phyloP scores from a whole-genome alignment of 768 basidiomycete species.

The Gymnopilus junonius region DNA sequence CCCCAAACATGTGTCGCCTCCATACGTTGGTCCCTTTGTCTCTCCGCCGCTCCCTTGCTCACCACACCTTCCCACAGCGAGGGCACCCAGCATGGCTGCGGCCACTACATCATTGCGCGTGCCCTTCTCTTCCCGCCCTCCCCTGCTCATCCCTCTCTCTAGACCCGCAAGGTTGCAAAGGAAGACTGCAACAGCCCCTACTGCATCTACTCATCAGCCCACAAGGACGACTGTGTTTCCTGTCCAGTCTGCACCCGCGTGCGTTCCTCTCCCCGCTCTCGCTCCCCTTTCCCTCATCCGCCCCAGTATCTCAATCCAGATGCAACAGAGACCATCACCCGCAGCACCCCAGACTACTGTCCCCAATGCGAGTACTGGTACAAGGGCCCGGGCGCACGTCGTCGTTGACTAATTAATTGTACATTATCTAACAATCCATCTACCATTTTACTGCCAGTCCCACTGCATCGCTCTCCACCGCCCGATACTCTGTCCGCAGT shows the following conservation, averaged over 20 bases:
- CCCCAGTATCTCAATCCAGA: slow-evolving; percentile 75
- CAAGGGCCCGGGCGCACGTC: slow-evolving; percentile 48
- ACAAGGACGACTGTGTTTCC: slow-evolving; percentile 38
- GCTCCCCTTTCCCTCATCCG: slow-evolving; percentile 13
- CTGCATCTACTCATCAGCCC: slow-evolving; percentile 42
- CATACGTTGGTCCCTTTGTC: slow-evolving; percentile 48
- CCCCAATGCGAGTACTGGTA: slow-evolving; percentile 64
- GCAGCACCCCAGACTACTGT: slow-evolving; percentile 56
- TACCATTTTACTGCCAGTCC: slow-evolving; percentile 81
- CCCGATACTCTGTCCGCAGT: slow-evolving; percentile 82
- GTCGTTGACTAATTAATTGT: slow-evolving; percentile 21
- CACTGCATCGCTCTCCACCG: slow-evolving; percentile 84
- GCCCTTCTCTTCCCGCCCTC: background rate
- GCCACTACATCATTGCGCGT: slow-evolving; percentile 66
- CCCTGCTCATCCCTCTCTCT: background rate
- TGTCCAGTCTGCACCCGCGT: slow-evolving; percentile 52
- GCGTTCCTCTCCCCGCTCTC: slow-evolving; percentile 24
- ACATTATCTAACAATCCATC: slow-evolving; percentile 14
- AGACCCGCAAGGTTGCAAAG: slow-evolving; percentile 51
- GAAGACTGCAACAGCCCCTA: slow-evolving; percentile 56
- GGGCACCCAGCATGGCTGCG: slow-evolving; percentile 78
- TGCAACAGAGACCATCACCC: slow-evolving; percentile 60
- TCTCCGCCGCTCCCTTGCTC: slow-evolving; percentile 22
- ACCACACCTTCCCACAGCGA: slow-evolving; percentile 54
- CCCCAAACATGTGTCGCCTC: slow-evolving; percentile 53